These are phyloP conservation scores for Rhododendron ferrugineum DNA, from an alignment of 148 eudicot species.

Conservation along the genomic window DNA sequence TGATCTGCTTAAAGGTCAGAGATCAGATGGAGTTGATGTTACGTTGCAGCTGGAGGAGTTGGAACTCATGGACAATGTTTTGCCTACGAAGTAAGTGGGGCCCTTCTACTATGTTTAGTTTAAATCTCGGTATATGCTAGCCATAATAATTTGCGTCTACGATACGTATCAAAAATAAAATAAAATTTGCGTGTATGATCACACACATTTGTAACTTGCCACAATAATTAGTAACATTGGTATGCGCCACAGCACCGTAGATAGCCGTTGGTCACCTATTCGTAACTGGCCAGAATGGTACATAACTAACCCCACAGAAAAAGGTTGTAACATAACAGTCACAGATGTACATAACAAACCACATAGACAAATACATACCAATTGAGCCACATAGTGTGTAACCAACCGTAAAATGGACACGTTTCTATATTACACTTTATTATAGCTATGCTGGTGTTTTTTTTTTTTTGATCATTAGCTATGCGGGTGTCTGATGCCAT, in stretches of 20 bases:
- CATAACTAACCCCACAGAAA: not conserved
- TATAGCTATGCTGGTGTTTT: not conserved
- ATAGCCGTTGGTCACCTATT: too few species aligned
- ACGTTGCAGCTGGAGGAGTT: slow-evolving; percentile 81
- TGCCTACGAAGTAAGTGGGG: slow-evolving; percentile 70
- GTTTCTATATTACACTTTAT: not conserved
- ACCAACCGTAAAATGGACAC: not conserved
- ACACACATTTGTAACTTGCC: too few species aligned
- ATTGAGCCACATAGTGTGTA: not conserved
- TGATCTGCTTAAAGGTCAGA: slow-evolving; percentile 85
- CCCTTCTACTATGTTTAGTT: not conserved
- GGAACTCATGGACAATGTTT: slow-evolving; percentile 78
- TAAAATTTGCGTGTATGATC: too few species aligned
- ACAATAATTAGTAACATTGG: too few species aligned
- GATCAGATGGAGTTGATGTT: slow-evolving; percentile 74
- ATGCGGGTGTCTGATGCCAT: too few species aligned
- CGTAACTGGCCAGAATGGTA: not conserved
- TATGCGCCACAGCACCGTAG: too few species aligned
- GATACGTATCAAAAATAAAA: too few species aligned
- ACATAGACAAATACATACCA: not conserved
- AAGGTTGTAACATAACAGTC: not conserved
- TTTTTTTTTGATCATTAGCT: too few species aligned
- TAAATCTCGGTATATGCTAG: not conserved
- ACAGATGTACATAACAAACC: not conserved
- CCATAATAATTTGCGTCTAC: too few species aligned